phyloP scores from a whole-genome alignment of 495 filamentous ascomycete species.

The Corynascus novoguineensis region DNA sequence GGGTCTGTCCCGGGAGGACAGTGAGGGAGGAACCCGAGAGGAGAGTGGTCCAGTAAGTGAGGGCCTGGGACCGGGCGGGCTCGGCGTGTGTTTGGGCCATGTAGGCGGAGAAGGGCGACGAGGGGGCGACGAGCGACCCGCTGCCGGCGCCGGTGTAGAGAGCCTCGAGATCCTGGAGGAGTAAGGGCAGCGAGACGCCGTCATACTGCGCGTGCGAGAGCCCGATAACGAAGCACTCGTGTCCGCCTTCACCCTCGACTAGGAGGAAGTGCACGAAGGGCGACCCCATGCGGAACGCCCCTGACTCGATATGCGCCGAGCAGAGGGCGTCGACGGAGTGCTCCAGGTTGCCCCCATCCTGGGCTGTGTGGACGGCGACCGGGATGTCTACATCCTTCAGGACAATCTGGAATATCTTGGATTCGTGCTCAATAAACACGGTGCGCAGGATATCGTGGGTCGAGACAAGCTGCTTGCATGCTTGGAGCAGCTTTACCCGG shows the following conservation, averaged over 20 bases:
- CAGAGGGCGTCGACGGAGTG: conserved; percentile 43
- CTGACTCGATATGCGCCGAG: conserved; percentile 48
- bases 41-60: conserved; percentile 55
- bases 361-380: conserved; percentile 40
- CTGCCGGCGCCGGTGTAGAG: conserved; percentile 32
- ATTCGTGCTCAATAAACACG: conserved; percentile 48
- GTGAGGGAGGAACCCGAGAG: conserved; percentile 49
- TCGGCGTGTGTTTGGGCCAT: conserved; percentile 39
- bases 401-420: conserved; percentile 22
- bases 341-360: conserved; percentile 18
- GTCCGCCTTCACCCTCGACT: conserved; percentile 40
- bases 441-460: conserved; percentile 65
- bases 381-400: conserved; percentile 51
- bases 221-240: conserved; percentile 57
- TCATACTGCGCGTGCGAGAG: conserved; percentile 74
- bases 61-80: conserved; percentile 28
- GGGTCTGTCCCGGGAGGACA: conserved; percentile 31
- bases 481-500: conserved; percentile 25
- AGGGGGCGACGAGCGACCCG: conserved; percentile 22
- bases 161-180: conserved; percentile 45
- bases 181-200: conserved; percentile 59
- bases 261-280: conserved; percentile 59
- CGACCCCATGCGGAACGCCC: conserved; percentile 45
- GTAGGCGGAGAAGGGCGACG: conserved; percentile 58
- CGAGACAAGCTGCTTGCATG: conserved; percentile 42